phyloP scores from a whole-genome alignment of 2,329 filamentous ascomycete species.

The Xylaria polymorpha region DNA sequence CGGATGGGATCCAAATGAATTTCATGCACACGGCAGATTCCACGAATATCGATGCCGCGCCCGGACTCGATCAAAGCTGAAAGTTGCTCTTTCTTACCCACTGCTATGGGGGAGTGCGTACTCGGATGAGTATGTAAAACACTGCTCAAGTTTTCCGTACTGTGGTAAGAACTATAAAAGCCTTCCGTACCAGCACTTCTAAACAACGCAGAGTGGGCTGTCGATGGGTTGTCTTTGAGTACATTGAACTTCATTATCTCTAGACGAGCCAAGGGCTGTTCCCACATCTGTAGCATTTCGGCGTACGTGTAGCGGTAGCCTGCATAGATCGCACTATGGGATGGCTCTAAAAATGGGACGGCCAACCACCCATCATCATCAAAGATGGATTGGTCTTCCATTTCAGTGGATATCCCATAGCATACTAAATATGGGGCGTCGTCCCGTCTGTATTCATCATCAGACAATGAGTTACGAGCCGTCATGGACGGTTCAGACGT shows the following conservation, averaged over 20 bases:
- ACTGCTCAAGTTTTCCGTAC: conserved; percentile 50
- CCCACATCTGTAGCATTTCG: conserved; percentile 76
- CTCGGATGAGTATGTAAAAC: conserved; percentile 53
- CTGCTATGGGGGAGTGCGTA: conserved; percentile 63
- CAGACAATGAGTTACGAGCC: conserved; percentile 64
- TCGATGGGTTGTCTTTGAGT: conserved; percentile 61
- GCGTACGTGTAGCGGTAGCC: conserved; percentile 74
- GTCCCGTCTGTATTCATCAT: conserved; percentile 63
- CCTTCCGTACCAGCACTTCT: conserved; percentile 47
- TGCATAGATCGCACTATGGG: conserved; percentile 62
- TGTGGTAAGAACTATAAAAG: conserved; percentile 54
- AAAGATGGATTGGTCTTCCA: conserved; percentile 73
- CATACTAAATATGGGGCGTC: conserved; percentile 62
- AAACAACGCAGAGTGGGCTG: conserved; percentile 44
- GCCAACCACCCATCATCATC: conserved; percentile 75
- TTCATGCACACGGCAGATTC: conserved; percentile 72
- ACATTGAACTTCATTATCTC: conserved; percentile 78
- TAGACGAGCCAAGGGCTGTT: conserved; percentile 69
- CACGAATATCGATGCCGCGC: conserved; percentile 71
- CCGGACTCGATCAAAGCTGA: conserved; percentile 62
- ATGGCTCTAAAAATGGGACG: conserved; percentile 67
- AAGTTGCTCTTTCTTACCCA: conserved; percentile 67
- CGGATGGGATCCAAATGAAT: conserved; percentile 70
- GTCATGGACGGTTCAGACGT: conserved; percentile 59
- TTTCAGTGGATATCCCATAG: conserved; percentile 62